Percentiles rank a stretch among this genome's conserved stretches.
These are phyloP conservation scores for Porphyridium purpureum DNA, from an alignment of 23 red algal genomes.

Conservation along the genomic window DNA sequence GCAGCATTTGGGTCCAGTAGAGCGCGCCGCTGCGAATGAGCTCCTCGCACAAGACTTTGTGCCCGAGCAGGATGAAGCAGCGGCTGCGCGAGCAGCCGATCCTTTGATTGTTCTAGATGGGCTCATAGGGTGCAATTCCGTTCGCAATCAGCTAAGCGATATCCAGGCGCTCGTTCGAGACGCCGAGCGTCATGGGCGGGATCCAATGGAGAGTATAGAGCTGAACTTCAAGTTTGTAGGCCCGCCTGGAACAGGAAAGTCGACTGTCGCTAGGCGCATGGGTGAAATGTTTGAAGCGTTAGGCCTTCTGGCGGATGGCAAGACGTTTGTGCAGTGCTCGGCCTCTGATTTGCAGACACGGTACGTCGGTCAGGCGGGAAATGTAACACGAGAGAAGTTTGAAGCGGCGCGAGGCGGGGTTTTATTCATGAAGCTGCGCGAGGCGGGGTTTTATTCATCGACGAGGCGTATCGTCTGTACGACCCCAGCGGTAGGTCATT, in stretches of 20 bases:
- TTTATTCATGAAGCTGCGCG: too few species aligned
- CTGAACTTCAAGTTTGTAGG: neutral
- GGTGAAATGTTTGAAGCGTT: neutral
- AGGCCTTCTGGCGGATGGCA: neutral
- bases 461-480: neutral
- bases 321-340: neutral
- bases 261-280: neutral
- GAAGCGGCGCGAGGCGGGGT: neutral
- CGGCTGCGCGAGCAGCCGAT: neutral
- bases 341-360: neutral
- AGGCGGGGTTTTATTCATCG: neutral
- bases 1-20: neutral
- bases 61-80: neutral
- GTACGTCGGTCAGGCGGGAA: neutral
- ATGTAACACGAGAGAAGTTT: neutral
- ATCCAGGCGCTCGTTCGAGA: neutral
- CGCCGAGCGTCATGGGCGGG: neutral
- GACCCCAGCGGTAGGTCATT: neutral
- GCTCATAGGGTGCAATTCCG: neutral
- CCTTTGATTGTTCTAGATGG: neutral
- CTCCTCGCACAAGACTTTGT: neutral
- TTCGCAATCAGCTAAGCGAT: neutral
- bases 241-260: neutral
- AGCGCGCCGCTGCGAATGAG: neutral
- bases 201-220: neutral